Evolutionary conservation across 2,329 filamentous ascomycete genomes (phyloP).

Genomic region (Fonsecaea pedrosoi): DNA sequence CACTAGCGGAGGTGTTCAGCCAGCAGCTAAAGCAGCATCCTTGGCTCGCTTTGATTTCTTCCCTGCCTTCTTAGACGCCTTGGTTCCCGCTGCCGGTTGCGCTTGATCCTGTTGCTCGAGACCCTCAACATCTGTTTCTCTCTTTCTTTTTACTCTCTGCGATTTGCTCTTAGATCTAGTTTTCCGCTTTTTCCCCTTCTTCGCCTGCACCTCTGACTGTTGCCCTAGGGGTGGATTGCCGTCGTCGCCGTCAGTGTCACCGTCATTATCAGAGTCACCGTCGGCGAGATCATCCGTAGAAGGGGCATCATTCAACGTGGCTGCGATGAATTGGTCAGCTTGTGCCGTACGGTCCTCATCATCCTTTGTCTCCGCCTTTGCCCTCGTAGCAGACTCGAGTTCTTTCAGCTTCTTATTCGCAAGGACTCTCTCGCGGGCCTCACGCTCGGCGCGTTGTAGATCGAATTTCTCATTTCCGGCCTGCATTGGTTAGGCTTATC

Average conservation of each 20-base stretch:
- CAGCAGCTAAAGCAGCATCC: neutral
- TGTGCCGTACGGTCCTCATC: neutral
- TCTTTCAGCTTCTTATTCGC: constrained; percentile 52
- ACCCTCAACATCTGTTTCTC: constrained; percentile 9
- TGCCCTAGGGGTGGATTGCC: neutral
- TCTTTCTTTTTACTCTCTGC: constrained; percentile 19
- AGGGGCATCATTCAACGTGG: neutral
- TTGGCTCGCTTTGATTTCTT: neutral
- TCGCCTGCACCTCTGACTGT: neutral
- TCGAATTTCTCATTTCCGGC: constrained; percentile 60
- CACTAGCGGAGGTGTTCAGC: neutral
- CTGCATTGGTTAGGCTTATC: constrained; percentile 39
- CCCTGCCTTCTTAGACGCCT: neutral
- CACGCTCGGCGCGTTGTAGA: constrained; percentile 56
- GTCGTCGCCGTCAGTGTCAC: neutral
- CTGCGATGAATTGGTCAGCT: neutral
- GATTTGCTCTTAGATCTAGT: constrained; percentile 17
- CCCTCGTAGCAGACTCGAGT: constrained; percentile 4
- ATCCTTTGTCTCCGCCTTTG: neutral
- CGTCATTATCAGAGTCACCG: neutral
- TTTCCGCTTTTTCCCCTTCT: constrained; percentile 28
- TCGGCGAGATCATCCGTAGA: neutral
- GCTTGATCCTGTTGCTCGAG: neutral
- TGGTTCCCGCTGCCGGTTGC: neutral
- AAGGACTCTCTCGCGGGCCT: constrained; percentile 58